These are phyloP conservation scores for Claviceps sp. DNA, from an alignment of 2,329 filamentous ascomycete genomes.

Conservation along the genomic window DNA sequence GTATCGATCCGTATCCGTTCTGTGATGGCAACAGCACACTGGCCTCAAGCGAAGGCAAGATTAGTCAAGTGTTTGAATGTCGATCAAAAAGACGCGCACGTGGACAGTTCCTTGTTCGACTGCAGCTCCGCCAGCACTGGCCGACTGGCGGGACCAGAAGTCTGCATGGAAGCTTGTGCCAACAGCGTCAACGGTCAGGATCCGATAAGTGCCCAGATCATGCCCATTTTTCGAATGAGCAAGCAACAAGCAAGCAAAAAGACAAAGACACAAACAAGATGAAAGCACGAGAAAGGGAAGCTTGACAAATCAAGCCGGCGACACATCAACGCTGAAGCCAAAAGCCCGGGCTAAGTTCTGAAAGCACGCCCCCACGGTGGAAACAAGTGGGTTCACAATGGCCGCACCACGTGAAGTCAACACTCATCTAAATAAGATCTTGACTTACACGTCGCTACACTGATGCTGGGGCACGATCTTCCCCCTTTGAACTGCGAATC, in stretches of 20 bases:
- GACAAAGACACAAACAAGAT: not conserved
- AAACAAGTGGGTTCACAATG: not conserved
- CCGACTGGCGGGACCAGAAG: not conserved
- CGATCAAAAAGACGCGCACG: not conserved
- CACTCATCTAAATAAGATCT: not conserved
- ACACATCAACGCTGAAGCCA: not conserved
- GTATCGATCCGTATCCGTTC: constrained; percentile 7
- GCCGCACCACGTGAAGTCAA: not conserved
- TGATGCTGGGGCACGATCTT: constrained; percentile 17
- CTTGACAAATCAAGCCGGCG: constrained; percentile 5
- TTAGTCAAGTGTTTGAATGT: not conserved
- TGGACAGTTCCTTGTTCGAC: not conserved
- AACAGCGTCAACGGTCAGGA: not conserved
- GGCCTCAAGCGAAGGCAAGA: not conserved
- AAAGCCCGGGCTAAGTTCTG: not conserved
- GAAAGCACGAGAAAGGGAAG: not conserved
- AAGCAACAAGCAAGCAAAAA: not conserved
- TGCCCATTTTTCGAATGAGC: not conserved
- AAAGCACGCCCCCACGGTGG: not conserved
- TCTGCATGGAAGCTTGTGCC: not conserved
- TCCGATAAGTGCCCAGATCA: not conserved
- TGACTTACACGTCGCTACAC: constrained; percentile 17
- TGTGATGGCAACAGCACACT: constrained; percentile 9
- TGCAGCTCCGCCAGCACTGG: not conserved
- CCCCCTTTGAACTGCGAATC: constrained; percentile 19